Evolutionary conservation across 2,329 filamentous ascomycete genomes (phyloP).

Genomic region (Trichoderma lentiforme): DNA sequence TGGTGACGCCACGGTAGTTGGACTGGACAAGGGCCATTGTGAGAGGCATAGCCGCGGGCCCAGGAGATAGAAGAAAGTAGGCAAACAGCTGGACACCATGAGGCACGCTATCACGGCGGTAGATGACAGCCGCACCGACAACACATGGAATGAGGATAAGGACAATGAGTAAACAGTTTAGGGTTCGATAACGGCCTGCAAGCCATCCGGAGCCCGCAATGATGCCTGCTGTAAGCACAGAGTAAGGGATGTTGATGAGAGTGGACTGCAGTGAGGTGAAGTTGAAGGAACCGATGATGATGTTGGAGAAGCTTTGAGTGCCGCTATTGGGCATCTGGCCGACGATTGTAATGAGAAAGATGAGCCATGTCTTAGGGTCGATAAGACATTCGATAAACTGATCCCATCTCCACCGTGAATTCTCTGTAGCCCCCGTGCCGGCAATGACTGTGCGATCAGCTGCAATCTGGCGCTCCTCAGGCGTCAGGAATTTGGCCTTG

Average conservation of each 20-base stretch:
- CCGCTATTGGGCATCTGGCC: constrained; percentile 62
- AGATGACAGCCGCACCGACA: constrained; percentile 52
- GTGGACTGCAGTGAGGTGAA: constrained; percentile 53
- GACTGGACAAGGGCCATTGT: constrained; percentile 53
- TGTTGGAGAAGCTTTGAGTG: constrained; percentile 56
- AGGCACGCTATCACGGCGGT: constrained; percentile 40
- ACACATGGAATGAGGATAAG: constrained; percentile 50
- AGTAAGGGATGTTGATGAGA: constrained; percentile 58
- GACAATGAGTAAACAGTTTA: constrained; percentile 51
- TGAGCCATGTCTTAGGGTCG: constrained; percentile 60
- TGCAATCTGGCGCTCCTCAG: constrained; percentile 49
- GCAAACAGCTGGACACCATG: constrained; percentile 50
- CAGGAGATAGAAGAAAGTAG: constrained; percentile 55
- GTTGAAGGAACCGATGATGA: constrained; percentile 54
- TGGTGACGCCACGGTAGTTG: constrained; percentile 56
- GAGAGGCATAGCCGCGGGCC: constrained; percentile 53
- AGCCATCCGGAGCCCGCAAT: constrained; percentile 50
- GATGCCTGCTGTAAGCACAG: constrained; percentile 45
- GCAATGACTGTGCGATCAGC: constrained; percentile 45
- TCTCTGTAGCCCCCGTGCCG: constrained; percentile 51
- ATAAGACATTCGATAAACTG: constrained; percentile 52
- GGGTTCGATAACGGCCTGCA: constrained; percentile 48
- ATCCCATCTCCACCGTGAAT: constrained; percentile 46
- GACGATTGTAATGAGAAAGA: constrained; percentile 50
- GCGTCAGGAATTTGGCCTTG: constrained; percentile 54